Conservation (phyloP, 2,329 filamentous ascomycete genomes). For the Sporothrix mexicana region DNA sequence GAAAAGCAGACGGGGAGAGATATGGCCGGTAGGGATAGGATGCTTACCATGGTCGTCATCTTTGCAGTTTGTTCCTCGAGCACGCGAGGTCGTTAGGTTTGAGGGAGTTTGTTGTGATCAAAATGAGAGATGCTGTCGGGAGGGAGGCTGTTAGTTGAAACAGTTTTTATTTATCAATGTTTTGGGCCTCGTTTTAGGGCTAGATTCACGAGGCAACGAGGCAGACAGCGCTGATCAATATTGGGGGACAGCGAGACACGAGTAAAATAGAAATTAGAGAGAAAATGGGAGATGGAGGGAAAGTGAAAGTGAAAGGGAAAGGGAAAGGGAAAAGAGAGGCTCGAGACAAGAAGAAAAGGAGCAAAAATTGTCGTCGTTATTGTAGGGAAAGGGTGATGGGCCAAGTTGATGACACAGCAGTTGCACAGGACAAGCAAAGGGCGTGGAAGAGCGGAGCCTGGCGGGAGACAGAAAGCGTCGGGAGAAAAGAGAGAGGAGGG, state of each 20-base stretch:
- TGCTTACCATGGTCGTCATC: conserved; percentile 52
- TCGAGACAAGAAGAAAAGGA: neutral
- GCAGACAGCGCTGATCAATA: conserved; percentile 17
- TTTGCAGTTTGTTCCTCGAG: conserved; percentile 40
- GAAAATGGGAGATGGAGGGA: neutral
- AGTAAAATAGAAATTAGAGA: neutral
- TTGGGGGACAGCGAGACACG: conserved; percentile 13
- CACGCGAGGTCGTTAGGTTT: conserved; percentile 35
- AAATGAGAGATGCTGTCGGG: neutral
- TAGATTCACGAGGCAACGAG: conserved; percentile 19
- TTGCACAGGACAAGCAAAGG: conserved; percentile 19
- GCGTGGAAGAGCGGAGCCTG: conserved; percentile 1
- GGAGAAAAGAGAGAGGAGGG: neutral
- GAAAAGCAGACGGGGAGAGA: neutral
- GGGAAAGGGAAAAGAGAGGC: neutral
- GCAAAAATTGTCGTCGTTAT: neutral
- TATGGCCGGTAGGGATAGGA: neutral
- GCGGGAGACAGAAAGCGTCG: neutral
- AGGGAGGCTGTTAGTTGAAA: conserved; percentile 9
- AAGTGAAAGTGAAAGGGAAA: neutral
- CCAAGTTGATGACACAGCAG: conserved; percentile 19
- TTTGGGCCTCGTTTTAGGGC: neutral
- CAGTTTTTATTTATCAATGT: neutral
- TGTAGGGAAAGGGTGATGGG: neutral
- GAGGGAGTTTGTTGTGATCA: conserved; percentile 16